Conservation (phyloP, 768 basidiomycete species). For the Candolleomyces efflorescens region DNA sequence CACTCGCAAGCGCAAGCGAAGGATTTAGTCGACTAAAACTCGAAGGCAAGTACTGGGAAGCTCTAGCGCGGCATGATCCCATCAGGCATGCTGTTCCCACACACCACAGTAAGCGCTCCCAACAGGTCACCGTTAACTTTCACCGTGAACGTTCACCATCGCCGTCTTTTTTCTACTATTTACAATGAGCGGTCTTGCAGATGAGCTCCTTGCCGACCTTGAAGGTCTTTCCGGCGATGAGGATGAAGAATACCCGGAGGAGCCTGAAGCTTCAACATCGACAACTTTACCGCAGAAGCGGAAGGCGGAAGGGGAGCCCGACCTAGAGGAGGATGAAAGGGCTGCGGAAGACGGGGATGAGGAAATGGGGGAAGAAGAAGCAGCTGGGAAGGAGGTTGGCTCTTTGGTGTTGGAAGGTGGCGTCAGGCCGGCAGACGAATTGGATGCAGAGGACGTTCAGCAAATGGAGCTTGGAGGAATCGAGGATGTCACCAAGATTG, state of each 20-base stretch:
- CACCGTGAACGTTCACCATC: background rate
- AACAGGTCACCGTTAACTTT: background rate
- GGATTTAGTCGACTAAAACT: background rate
- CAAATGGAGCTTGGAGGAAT: constrained; percentile 86
- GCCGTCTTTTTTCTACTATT: background rate
- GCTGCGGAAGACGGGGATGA: constrained; percentile 41
- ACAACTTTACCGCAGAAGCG: constrained; percentile 11
- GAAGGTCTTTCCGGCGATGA: constrained; percentile 79
- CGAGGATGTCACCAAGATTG: constrained; percentile 84
- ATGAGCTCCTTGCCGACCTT: constrained; percentile 90
- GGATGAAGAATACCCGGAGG: constrained; percentile 38
- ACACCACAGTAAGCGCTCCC: background rate
- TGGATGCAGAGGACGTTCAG: constrained; percentile 91
- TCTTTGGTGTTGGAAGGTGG: constrained; percentile 82
- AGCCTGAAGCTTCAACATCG: constrained; percentile 11
- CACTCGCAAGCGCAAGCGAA: background rate
- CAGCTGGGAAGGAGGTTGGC: constrained; percentile 41
- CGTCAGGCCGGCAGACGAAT: constrained; percentile 89
- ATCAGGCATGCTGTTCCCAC: background rate
- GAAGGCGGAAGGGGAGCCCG: constrained; percentile 50
- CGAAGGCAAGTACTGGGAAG: background rate
- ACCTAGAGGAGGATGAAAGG: constrained; percentile 43
- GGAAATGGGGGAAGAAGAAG: constrained; percentile 42
- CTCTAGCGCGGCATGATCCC: background rate
- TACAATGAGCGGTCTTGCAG: constrained; percentile 76